phyloP scores from a whole-genome alignment of 2,329 filamentous ascomycete species.

The Blastomyces emzantsi region DNA sequence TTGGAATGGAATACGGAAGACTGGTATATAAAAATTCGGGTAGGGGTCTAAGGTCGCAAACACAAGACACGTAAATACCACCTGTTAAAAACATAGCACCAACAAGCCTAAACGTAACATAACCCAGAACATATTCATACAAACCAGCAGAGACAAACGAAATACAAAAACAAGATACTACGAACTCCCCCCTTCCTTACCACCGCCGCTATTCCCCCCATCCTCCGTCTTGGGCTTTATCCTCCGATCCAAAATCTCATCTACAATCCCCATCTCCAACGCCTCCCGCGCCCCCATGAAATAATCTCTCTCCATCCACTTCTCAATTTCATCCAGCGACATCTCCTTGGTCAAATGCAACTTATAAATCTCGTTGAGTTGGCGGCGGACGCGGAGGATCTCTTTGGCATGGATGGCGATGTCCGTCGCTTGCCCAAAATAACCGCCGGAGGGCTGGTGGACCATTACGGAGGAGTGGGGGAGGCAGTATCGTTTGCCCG shows the following conservation, averaged over 20 bases:
- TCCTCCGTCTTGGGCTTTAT: constrained; percentile 21
- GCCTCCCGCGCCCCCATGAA: constrained; percentile 88
- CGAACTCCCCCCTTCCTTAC: constrained; percentile 13
- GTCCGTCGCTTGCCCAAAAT: constrained; percentile 60
- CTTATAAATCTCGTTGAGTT: constrained; percentile 85
- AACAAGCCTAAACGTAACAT: neutral
- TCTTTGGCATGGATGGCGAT: constrained; percentile 97
- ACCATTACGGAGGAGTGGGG: constrained; percentile 97
- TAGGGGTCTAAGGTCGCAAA: neutral
- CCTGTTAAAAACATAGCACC: neutral
- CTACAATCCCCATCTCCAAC: constrained; percentile 79
- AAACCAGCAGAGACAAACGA: neutral
- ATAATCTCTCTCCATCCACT: constrained; percentile 93
- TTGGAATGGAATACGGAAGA: neutral
- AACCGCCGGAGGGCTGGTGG: constrained; percentile 80
- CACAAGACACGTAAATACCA: neutral
- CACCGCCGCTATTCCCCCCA: constrained; percentile 15
- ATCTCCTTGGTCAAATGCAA: constrained; percentile 70
- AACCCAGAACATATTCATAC: constrained; percentile 3
- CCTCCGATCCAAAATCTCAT: constrained; percentile 62
- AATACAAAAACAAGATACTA: neutral
- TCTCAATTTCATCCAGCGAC: constrained; percentile 73
- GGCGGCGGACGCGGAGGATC: constrained; percentile 75
- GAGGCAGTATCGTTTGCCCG: constrained; percentile 76
- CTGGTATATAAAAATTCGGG: neutral